Evolutionary conservation across 208 protist genomes (phyloP), one percentile per base, ranked within the genome.

Genomic region (Trypanosoma mega): DNA sequence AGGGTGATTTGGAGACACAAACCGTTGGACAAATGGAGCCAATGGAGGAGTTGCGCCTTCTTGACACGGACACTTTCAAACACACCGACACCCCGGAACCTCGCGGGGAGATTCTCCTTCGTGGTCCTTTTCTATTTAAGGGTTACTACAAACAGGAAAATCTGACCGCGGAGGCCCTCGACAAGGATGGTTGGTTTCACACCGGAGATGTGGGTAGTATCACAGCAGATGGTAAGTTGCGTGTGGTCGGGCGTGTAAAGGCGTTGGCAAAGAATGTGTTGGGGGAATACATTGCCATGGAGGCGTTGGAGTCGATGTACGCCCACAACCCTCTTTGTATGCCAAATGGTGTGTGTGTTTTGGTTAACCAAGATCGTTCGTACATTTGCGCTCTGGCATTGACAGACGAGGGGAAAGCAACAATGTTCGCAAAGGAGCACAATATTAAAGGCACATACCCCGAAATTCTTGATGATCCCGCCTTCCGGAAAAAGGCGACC

Each of bases 61-160:
- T n/a, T n/a, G n/a, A n/a, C n/a, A n/a, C n/a, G n/a, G n/a, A n/a
- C n/a, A n/a, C n/a, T n/a, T n/a, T n/a, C n/a, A n/a, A n/a, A n/a
- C n/a, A n/a, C n/a, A n/a, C n/a, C n/a, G n/a, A n/a, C n/a, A n/a
- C n/a, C n/a, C n/a, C n/a, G 4, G 55, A 82, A 18, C 84, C 81
- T 7, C 46, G 69, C 24, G 82, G 81, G 23, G 92, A 97, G 63
- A 71, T 97, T 26, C 61, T 84, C 18, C 33, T 96, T 18, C 68
- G 80, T 26, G 86, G 87, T 18, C 73, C 82, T 8, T 62, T 66
- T 7, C 20, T 94, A 21, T 86, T 81, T 53, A 51, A 53, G 14
- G 92, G 92, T 1, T 97, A 96, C 77, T 92, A 95, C 76, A 66
- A 80, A 12, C 78, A 96, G 52, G 65, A 72, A 4, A 76, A 90